Evolutionary conservation across 2,329 filamentous ascomycete genomes (phyloP), one percentile per base, ranked within the genome.

Genomic region (Aspergillus clavatus): DNA sequence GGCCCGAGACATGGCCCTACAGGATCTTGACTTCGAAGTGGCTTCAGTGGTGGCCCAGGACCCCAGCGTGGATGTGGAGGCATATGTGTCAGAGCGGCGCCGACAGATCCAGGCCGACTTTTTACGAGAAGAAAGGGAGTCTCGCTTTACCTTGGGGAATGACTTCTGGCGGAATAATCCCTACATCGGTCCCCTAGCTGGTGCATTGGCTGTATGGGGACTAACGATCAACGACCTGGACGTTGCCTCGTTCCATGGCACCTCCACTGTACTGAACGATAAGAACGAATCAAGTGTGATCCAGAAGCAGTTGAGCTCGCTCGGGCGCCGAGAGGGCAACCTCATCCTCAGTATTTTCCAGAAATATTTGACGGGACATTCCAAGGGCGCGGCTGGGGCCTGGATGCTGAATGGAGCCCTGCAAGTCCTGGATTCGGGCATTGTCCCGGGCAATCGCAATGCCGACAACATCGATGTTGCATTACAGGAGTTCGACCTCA

Each of bases 391-490:
- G 59, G 90, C 90, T 45, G 90, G 90, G 75, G 90, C 90, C 26
- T 97, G 90, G 89, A 96, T 96, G 90, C 82, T 96, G 79, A 96
- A 97, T 76, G 90, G 91, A 55, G 89, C 87, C 68, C 75, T 97
- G 65, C 90, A 97, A 69, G 87, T 95, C 31, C 82, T 97, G 58
- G 93, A 95, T 78, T 84, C 80, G 37, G 90, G 91, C 61, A 76
- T 96, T 37, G 89, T 97, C 11, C 90, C 90, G 10, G 90, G 90
- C 48, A 96, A 97, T 74, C 85, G 89, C 61, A 97, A 97, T 59
- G 90, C 91, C 40, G 90, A 97, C 76, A 96, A 97, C 55, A 82
- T 97, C 44, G 90, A 97, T 66, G 79, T 88, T 63, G 77, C 89
- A 58, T 91, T 97, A 84, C 89, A 95, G 77, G 79, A 94, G 66